A percentile compares a stretch with the other conserved stretches of the same genome.
Conservation (phyloP, 768 basidiomycete genomes). For the Butyriboletus loyo region DNA sequence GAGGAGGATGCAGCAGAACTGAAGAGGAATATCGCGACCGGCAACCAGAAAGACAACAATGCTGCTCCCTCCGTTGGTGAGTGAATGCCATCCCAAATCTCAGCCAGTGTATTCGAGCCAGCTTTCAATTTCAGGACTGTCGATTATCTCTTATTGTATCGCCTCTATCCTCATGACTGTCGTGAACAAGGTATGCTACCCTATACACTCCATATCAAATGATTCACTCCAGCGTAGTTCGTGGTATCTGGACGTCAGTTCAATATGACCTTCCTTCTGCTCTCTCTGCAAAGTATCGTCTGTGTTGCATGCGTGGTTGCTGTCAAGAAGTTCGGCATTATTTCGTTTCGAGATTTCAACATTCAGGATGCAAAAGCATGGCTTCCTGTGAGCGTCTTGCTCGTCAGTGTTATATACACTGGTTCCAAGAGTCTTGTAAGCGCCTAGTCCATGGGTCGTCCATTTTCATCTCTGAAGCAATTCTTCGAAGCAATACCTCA, state of each 20-base stretch:
- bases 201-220: neutral
- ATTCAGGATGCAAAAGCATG: conserved; percentile 81
- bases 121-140: conserved; percentile 61
- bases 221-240: conserved; percentile 49
- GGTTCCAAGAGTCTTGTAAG: conserved; percentile 95
- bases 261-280: conserved; percentile 94
- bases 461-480: neutral
- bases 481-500: conserved; percentile 80
- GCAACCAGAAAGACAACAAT: conserved; percentile 24
- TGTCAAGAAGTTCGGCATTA: conserved; percentile 74
- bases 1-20: conserved; percentile 47
- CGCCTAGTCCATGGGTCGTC: conserved; percentile 6
- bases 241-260: conserved; percentile 92
- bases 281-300: conserved; percentile 87
- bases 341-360: conserved; percentile 84
- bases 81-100: neutral
- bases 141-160: conserved; percentile 85
- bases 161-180: conserved; percentile 97
- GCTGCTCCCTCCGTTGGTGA: conserved; percentile 23
- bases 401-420: conserved; percentile 95
- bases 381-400: conserved; percentile 91
- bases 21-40: conserved; percentile 49
- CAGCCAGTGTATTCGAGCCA: neutral
- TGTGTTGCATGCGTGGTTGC: conserved; percentile 73
- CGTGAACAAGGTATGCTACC: conserved; percentile 77